phyloP scores from a whole-genome alignment of 2,329 filamentous ascomycete genomes.

The Colletotrichum magnum region DNA sequence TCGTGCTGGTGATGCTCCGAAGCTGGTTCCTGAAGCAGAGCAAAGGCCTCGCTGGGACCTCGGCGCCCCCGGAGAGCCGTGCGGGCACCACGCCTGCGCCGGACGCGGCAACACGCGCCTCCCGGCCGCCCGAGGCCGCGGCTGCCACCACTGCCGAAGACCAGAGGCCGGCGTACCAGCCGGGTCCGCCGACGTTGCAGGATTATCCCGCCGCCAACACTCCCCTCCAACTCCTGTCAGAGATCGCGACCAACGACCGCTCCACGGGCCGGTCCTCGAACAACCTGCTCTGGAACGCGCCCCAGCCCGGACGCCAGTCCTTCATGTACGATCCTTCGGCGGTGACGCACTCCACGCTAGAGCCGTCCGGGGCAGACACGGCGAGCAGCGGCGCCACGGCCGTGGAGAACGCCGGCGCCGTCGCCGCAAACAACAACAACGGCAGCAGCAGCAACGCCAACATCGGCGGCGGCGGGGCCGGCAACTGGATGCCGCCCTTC shows the following conservation, averaged over 20 bases:
- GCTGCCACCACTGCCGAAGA: slow-evolving; percentile 2
- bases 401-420: not conserved
- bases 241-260: slow-evolving; percentile 65
- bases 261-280: slow-evolving; percentile 36
- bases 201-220: slow-evolving; percentile 60
- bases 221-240: slow-evolving; percentile 69
- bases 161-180: slow-evolving; percentile 43
- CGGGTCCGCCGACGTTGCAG: slow-evolving; percentile 41
- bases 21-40: slow-evolving; percentile 75
- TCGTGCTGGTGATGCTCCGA: slow-evolving; percentile 78
- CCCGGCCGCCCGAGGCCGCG: slow-evolving; percentile 1
- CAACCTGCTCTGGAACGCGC: slow-evolving; percentile 43
- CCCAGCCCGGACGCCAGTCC: slow-evolving; percentile 48
- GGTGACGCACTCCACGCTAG: slow-evolving; percentile 20
- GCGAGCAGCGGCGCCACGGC: slow-evolving; percentile 20
- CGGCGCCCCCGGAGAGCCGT: not conserved
- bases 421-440: not conserved
- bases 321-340: slow-evolving; percentile 53
- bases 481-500: slow-evolving; percentile 23
- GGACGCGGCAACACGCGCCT: not conserved
- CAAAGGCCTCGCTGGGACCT: slow-evolving; percentile 43
- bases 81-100: slow-evolving; percentile 13
- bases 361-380: slow-evolving; percentile 17
- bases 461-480: not conserved
- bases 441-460: slow-evolving; percentile 5